Conservation (phyloP, 805 yeast species). For the Candida andamanensis region DNA sequence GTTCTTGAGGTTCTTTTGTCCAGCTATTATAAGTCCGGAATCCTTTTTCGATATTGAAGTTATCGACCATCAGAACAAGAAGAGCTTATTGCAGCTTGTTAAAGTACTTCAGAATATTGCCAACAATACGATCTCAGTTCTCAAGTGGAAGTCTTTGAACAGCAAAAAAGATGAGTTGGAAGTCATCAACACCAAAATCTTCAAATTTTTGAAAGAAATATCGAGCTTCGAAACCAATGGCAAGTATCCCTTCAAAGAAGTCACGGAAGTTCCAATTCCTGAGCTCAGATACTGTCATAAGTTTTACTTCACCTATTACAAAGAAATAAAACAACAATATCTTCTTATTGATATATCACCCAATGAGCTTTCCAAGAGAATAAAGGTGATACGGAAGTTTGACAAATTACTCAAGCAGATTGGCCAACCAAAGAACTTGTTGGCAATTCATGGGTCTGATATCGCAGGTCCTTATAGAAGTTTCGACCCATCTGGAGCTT, state of each 20-base stretch:
- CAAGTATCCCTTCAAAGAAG: constrained; percentile 24
- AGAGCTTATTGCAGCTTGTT: constrained; percentile 74
- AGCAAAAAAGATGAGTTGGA: constrained; percentile 36
- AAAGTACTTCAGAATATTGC: constrained; percentile 84
- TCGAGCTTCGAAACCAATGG: constrained; percentile 14
- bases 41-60: constrained; percentile 35
- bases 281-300: constrained; percentile 38
- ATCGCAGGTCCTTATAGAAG: constrained; percentile 48
- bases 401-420: constrained; percentile 44
- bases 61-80: constrained; percentile 37
- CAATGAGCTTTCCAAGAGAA: constrained; percentile 17
- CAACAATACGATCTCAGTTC: constrained; percentile 63
- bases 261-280: constrained; percentile 26
- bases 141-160: constrained; percentile 58
- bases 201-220: constrained; percentile 22
- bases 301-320: constrained; percentile 31
- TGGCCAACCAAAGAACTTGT: constrained; percentile 55
- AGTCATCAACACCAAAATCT: constrained; percentile 22
- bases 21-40: constrained; percentile 88
- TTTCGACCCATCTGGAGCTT: constrained; percentile 33
- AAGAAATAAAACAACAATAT: constrained; percentile 24
- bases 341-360: constrained; percentile 19
- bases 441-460: constrained; percentile 26
- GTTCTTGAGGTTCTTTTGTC: constrained; percentile 80
- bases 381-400: constrained; percentile 29